Evolutionary conservation across 495 filamentous ascomycete species (phyloP), one percentile per base, ranked within the genome.

Genomic region (Saxophila tyrrhenica): DNA sequence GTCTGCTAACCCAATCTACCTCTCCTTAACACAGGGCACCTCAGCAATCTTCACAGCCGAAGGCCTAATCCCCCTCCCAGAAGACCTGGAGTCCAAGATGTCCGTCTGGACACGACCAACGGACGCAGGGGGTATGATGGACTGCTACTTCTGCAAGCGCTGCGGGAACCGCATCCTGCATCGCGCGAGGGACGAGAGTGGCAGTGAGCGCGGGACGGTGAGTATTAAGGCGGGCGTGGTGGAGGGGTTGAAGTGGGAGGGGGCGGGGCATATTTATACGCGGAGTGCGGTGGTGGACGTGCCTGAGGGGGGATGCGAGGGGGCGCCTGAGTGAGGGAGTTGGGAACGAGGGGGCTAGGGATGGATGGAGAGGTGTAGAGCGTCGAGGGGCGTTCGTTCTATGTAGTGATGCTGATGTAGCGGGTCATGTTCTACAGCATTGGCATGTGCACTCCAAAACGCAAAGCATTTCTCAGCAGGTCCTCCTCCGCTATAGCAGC

Each of bases 81-180:
- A 8, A 20, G 45, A 48, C 7, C 45, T 48, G 17, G 19, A 23
- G 20, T 5, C 23, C 10, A 23, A 24, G 9, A 11, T 48, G 45
- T 11, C 9, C 3, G 24, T 48, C 23, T 48, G 20, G 11, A 48
- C 13, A 3, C 45, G 45, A 7, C 41, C 41, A 9, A 25, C 23
- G 10, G 45, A 35, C 29, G 7, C 5, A 13, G 29, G 29, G 7
- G 29, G 29, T 13, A 39, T 25, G 19, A 35, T 57, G 47, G 55
- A 59, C 1, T 62, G 62, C 51, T 65, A 65, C 50, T 65, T 65
- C 42, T 65, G 62, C 48, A 60, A 38, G 17, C 25, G 47, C 7
- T 65, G 62, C 32, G 62, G 62, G 1, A 58, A 22, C 17, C 39
- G 62, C 25, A 35, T 65, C n/a, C 13, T 62, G 45, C 58, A 64